Percentiles rank a stretch among this genome's conserved stretches.
phyloP scores from a whole-genome alignment of 331 rosid species.

The Quercus lobata region DNA sequence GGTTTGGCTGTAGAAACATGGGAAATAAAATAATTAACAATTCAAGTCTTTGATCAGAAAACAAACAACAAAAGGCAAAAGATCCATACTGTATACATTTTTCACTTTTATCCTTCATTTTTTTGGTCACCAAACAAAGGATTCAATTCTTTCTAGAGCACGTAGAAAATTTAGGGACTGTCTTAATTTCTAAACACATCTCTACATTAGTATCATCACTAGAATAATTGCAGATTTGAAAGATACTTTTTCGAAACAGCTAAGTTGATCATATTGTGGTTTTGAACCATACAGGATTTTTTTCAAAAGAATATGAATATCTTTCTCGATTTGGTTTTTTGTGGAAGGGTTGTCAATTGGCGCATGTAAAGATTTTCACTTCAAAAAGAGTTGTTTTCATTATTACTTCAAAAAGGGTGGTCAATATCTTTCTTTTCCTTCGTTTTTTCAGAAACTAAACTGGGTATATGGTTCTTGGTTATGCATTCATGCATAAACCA shows the following conservation, averaged over 20 bases:
- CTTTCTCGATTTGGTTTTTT: neutral
- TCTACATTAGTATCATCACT: neutral
- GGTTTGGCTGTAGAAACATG: neutral
- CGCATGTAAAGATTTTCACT: neutral
- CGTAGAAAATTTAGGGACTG: neutral
- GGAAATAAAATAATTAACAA: neutral
- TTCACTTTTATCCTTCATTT: neutral
- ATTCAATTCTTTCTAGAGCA: neutral
- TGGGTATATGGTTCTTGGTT: neutral
- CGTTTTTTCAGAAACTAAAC: neutral
- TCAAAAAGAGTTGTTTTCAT: too few species aligned
- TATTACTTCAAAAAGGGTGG: too few species aligned
- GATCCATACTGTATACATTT: neutral
- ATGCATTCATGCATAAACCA: neutral
- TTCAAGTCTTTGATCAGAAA: neutral
- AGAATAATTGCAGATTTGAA: neutral
- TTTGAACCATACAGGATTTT: neutral
- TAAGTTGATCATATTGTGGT: neutral
- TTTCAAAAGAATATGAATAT: neutral
- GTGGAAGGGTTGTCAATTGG: neutral
- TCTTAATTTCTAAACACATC: neutral
- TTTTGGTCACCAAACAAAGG: neutral
- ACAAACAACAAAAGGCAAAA: neutral
- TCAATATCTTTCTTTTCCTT: neutral
- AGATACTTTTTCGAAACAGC: neutral